Percentiles rank a stretch among this genome's conserved stretches.
Evolutionary conservation across 257 asterid genomes (phyloP).

Genomic region (Pogostemon cablin): DNA sequence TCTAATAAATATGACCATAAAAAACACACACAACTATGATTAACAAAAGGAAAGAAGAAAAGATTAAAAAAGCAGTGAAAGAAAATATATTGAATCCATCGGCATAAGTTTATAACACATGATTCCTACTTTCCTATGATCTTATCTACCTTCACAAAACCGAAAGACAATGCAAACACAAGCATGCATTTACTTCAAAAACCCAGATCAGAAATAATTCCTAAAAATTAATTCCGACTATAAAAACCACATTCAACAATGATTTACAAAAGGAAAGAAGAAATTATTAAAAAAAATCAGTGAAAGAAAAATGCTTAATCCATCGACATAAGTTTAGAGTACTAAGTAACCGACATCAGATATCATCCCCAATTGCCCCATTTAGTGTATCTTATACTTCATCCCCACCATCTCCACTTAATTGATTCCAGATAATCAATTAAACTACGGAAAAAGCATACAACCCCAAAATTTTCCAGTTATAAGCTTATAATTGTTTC

Average conservation of each 20-base stretch:
- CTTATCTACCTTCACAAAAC: slow-evolving; percentile 45
- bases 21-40: background rate
- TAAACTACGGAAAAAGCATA: slow-evolving; percentile 2
- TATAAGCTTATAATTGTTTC: background rate
- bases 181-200: slow-evolving; percentile 23
- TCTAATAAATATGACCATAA: background rate
- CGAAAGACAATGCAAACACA: slow-evolving; percentile 30
- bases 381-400: slow-evolving; percentile 19
- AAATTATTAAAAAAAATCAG: background rate
- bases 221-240: background rate
- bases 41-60: background rate
- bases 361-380: background rate
- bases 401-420: slow-evolving; percentile 8
- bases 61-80: background rate
- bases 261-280: background rate
- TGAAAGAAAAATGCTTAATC: slow-evolving; percentile 10
- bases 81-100: slow-evolving; percentile 8
- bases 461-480: slow-evolving; percentile 7
- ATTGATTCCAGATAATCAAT: background rate
- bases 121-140: slow-evolving; percentile 24
- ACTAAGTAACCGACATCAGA: slow-evolving; percentile 18
- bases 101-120: slow-evolving; percentile 42
- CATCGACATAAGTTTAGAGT: background rate
- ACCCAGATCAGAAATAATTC: background rate
- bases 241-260: slow-evolving; percentile 7